phyloP scores from a whole-genome alignment of 225 moss, liverwort and hornwort species.

The Physcomitrellopsis africana region DNA sequence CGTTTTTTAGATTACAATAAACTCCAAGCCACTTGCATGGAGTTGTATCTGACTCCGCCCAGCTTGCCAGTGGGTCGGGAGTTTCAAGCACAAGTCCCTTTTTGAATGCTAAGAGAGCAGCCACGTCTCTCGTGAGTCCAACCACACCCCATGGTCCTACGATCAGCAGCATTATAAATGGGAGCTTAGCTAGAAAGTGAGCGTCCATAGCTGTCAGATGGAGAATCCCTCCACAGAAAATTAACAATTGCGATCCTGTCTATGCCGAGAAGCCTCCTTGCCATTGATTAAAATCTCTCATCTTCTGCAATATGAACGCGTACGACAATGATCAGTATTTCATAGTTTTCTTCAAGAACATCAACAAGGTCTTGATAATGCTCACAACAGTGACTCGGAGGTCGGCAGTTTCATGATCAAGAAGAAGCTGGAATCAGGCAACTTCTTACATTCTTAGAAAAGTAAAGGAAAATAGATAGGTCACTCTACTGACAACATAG shows the following conservation, averaged over 20 bases:
- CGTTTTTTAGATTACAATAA: conserved; percentile 39
- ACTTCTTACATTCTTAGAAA: no score
- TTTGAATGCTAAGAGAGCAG: conserved; percentile 64
- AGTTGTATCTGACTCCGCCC: conserved; percentile 22
- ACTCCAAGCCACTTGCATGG: conserved; percentile 72
- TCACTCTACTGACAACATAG: no score
- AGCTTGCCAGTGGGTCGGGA: conserved; percentile 26
- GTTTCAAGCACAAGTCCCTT: conserved; percentile 26
- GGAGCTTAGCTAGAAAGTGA: background rate
- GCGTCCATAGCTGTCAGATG: conserved; percentile 20
- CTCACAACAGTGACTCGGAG: background rate
- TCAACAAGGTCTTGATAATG: no score
- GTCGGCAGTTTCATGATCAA: background rate
- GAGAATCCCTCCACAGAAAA: background rate
- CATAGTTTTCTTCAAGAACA: background rate
- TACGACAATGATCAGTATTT: background rate
- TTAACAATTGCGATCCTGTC: background rate
- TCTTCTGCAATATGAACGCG: conserved; percentile 26
- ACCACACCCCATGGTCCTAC: background rate
- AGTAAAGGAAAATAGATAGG: no score
- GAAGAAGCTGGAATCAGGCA: background rate
- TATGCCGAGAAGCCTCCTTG: conserved; percentile 2
- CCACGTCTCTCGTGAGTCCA: conserved; percentile 30
- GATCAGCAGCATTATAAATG: conserved; percentile 5
- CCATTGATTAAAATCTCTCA: conserved; percentile 36